Base-by-base conservation (phyloP, 1,284 basidiomycete species). In the Ceratobasidium sp. region DNA sequence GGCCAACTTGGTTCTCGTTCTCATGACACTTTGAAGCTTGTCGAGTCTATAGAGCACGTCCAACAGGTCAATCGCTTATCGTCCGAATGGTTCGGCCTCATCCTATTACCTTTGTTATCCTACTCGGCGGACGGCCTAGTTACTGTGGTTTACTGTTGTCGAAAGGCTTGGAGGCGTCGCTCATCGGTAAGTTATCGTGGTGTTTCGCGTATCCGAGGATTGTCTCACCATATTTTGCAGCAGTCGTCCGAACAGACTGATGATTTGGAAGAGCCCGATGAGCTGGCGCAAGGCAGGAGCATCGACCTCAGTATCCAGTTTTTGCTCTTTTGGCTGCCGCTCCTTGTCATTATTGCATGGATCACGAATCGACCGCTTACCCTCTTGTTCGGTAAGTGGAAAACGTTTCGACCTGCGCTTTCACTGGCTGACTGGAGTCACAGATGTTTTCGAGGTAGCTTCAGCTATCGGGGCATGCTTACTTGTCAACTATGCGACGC, bases 401-500 rank as follows among this genome's bases (percentile, higher is more conserved):
- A 37, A 7, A 22, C 1, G 16, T 29, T 46, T 31, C 16, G 22
- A 27, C 13, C 34, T n/a, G 19, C 24, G 34, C 16, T 11, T 61
- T 46, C 34, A 58, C 46, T 48, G 8, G 19, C 46, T 49, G 63
- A 51, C 29, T 2, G 4, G n/a, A 6, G 9, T n/a, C 2, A 24
- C 24, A 76, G 75, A 76, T 54, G 49, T 76, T 19, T 74, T 68
- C n/a, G 75, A 76, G 31, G 48, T 76, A 11, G 65, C 72, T 11
- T 27, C 49, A 6, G 63, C 65, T 27, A 56, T 76, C 24, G 75
- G 72, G 2, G 62, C 71, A 22, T 76, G 75, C 37, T 63, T 76
- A 19, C 43, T 76, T 16, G 72, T 76, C 31, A 76, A 76, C 51
- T 76, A 76, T 54, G 62, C 65, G n/a, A 76, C 75, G 19, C 72